Evolutionary conservation across 192 early-diverging fungal genomes (phyloP).

Genomic region (Anaeromyces robustus): DNA sequence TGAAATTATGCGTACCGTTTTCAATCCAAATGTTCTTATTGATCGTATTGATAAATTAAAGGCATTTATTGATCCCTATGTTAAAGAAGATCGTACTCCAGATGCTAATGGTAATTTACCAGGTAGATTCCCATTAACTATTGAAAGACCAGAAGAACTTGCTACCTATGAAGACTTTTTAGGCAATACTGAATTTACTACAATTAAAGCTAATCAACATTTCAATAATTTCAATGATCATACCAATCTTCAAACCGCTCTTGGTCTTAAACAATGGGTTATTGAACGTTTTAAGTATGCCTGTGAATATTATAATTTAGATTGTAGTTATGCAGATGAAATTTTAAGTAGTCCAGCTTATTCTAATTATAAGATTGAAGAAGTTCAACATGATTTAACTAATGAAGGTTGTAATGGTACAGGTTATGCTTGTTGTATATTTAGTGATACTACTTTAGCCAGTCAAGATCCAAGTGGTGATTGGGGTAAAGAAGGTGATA

Average conservation of each 20-base stretch:
- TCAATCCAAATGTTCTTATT: neutral
- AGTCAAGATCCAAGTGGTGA: neutral
- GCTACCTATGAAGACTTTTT: neutral
- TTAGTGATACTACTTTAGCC: neutral
- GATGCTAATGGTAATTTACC: neutral
- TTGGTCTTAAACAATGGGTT: neutral
- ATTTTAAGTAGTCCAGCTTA: neutral
- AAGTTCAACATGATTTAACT: neutral
- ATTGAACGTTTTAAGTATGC: neutral
- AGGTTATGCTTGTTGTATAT: neutral
- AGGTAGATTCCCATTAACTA: neutral
- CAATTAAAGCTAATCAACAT: neutral
- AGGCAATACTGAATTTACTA: neutral
- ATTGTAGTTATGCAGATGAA: neutral
- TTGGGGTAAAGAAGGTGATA: neutral
- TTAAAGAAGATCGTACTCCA: neutral
- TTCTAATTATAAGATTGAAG: too few relatives aligned
- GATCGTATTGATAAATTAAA: neutral
- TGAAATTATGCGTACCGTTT: neutral
- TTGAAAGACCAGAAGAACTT: neutral
- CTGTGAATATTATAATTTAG: neutral
- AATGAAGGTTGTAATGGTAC: neutral
- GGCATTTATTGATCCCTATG: neutral
- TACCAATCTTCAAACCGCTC: neutral
- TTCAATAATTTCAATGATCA: too few relatives aligned